Conservation (phyloP, 805 yeast species). For the Isabelozyma pseudorhagii region DNA sequence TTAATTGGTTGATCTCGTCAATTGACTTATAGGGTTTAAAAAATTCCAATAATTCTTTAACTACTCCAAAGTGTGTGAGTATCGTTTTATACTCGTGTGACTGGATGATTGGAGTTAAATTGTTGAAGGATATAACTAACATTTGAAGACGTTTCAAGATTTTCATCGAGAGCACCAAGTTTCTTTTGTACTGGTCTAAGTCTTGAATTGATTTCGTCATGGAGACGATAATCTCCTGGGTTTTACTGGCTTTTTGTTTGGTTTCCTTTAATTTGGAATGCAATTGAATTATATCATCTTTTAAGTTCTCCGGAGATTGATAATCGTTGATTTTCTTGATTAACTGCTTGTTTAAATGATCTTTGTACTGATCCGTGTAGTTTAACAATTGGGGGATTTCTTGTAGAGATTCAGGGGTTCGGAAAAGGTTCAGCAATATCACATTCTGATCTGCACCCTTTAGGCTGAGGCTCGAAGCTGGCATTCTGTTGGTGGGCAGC, state of each 20-base stretch:
- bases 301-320: slow-evolving; percentile 21
- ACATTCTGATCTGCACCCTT: neutral
- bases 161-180: slow-evolving; percentile 81
- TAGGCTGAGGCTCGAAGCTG: neutral
- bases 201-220: slow-evolving; percentile 78
- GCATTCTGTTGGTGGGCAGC: neutral
- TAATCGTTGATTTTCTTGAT: slow-evolving; percentile 31
- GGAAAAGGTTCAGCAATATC: neutral
- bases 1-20: slow-evolving; percentile 68
- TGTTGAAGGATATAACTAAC: slow-evolving; percentile 71
- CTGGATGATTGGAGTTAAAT: slow-evolving; percentile 46
- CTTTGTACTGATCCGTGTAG: slow-evolving; percentile 50
- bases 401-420: slow-evolving; percentile 42
- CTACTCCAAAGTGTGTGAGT: slow-evolving; percentile 62
- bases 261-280: slow-evolving; percentile 46
- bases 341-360: slow-evolving; percentile 46
- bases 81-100: slow-evolving; percentile 54
- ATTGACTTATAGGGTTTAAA: slow-evolving; percentile 82
- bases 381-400: slow-evolving; percentile 50
- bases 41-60: slow-evolving; percentile 65
- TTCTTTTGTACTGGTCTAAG: slow-evolving; percentile 79
- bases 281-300: slow-evolving; percentile 35
- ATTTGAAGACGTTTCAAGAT: slow-evolving; percentile 83
- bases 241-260: slow-evolving; percentile 45
- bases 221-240: slow-evolving; percentile 58